Evolutionary conservation across 1,284 basidiomycete species (phyloP).

Genomic region (Boletus hoseneyae): DNA sequence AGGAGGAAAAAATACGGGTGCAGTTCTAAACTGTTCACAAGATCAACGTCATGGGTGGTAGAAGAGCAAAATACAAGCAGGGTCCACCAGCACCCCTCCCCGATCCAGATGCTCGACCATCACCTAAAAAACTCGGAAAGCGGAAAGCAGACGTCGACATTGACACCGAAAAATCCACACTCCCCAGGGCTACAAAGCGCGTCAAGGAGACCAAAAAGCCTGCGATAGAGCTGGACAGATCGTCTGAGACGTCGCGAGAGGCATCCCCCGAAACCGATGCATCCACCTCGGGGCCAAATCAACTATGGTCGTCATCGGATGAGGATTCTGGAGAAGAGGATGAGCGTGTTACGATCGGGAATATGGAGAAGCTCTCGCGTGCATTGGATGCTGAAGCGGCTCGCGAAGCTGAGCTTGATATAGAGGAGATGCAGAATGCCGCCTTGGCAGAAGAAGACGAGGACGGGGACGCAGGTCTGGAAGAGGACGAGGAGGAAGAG

Average conservation of each 20-base stretch:
- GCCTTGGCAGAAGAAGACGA: constrained; percentile 45
- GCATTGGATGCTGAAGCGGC: constrained; percentile 65
- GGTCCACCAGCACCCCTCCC: constrained; percentile 63
- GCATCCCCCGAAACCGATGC: constrained; percentile 20
- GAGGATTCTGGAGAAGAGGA: constrained; percentile 47
- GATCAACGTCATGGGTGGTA: constrained; percentile 45
- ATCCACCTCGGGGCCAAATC: constrained; percentile 15
- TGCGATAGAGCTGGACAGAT: constrained; percentile 25
- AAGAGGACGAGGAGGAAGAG: constrained; percentile 29
- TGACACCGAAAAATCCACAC: constrained; percentile 35
- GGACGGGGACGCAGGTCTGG: constrained; percentile 55
- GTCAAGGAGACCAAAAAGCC: constrained; percentile 40
- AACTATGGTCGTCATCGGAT: constrained; percentile 39
- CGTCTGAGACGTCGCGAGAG: constrained; percentile 16
- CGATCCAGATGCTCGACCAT: constrained; percentile 36
- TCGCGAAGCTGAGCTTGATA: constrained; percentile 66
- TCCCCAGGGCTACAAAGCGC: constrained; percentile 52
- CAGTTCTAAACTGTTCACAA: not conserved
- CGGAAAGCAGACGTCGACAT: constrained; percentile 65
- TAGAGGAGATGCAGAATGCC: constrained; percentile 61
- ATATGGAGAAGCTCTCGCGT: constrained; percentile 74
- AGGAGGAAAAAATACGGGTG: constrained; percentile 21
- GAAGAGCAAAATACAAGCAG: constrained; percentile 91
- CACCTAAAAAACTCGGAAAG: constrained; percentile 63
- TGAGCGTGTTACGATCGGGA: constrained; percentile 63